Evolutionary conservation across 345 rosid species (phyloP).

Genomic region (Citrus unshiu): DNA sequence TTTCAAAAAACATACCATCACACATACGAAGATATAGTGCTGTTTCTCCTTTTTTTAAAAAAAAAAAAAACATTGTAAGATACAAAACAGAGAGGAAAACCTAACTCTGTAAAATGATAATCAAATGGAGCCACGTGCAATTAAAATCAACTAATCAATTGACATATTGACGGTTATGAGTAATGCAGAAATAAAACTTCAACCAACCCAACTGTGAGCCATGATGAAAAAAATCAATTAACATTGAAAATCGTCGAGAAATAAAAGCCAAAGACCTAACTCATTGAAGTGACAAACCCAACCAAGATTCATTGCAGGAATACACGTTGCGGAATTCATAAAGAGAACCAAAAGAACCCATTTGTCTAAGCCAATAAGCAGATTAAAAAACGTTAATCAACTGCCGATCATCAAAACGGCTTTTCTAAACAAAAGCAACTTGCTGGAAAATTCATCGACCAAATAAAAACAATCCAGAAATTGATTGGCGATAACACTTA

Average conservation of each 20-base stretch:
- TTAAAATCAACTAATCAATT: not conserved
- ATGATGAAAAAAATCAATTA: conserved; percentile 17
- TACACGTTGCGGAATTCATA: not conserved
- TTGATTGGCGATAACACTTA: not conserved
- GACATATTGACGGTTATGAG: not conserved
- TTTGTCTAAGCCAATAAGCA: not conserved
- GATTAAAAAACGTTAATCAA: not conserved
- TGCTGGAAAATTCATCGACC: not conserved
- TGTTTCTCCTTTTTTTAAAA: too few species aligned
- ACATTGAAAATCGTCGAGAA: not conserved
- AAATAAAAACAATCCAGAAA: not conserved
- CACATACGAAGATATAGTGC: too few species aligned
- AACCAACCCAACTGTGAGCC: conserved; percentile 11
- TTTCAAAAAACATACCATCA: too few species aligned
- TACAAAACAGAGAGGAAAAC: not conserved
- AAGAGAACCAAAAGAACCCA: not conserved
- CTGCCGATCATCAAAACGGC: not conserved
- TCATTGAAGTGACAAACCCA: conserved; percentile 1
- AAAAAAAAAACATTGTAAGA: not conserved
- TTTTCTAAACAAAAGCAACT: not conserved
- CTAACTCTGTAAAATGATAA: not conserved
- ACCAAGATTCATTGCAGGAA: not conserved
- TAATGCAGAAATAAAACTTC: not conserved
- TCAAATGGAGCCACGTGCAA: not conserved
- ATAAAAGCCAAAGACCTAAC: conserved; percentile 1